These are phyloP conservation scores for Berberis thunbergii DNA, from an alignment of 164 flowering plant genomes.

Conservation along the genomic window DNA sequence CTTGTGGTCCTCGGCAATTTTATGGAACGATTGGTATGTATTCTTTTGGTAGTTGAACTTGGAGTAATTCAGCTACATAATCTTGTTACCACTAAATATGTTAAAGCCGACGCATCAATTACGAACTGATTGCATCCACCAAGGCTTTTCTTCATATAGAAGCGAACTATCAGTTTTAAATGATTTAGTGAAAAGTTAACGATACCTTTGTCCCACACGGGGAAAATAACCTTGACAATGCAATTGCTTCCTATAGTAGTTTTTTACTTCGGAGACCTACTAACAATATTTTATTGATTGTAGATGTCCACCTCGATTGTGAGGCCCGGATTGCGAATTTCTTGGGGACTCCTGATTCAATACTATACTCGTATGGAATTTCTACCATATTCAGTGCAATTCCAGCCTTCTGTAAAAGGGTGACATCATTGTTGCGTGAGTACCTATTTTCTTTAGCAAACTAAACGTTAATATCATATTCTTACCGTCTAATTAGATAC, in stretches of 20 bases:
- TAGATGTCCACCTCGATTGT: conserved; percentile 98
- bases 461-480: background rate
- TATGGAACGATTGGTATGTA: conserved; percentile 89
- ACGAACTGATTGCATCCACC: too few species aligned
- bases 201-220: too few species aligned
- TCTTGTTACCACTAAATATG: background rate
- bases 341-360: conserved; percentile 92
- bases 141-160: too few species aligned
- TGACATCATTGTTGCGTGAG: conserved; percentile 91
- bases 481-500: background rate
- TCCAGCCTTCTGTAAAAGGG: conserved; percentile 96
- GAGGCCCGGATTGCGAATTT: conserved; percentile 89
- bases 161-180: too few species aligned
- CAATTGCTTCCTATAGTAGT: background rate
- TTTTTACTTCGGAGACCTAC: background rate
- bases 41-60: background rate
- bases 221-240: too few species aligned
- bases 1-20: conserved; percentile 98
- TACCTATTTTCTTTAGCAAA: conserved; percentile 7
- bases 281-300: conserved; percentile 11
- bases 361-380: conserved; percentile 92
- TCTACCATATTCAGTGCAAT: conserved; percentile 96
- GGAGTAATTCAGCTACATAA: background rate
- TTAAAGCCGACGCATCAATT: too few species aligned
- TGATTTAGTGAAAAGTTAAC: too few species aligned